phyloP scores from a whole-genome alignment of 331 rosid genomes.

The Rosa hybrid region DNA sequence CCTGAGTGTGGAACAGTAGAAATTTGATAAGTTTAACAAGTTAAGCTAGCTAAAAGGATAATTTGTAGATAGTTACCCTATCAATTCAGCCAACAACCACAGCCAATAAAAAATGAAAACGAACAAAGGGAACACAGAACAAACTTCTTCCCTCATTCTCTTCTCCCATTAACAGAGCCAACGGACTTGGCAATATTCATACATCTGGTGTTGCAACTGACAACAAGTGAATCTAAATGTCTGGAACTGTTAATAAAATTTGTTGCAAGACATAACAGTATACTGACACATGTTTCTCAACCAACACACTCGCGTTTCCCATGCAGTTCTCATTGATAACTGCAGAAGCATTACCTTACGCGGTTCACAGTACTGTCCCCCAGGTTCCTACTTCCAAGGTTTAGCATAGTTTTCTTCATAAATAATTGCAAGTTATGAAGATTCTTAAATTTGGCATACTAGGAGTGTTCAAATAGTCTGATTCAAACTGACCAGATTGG shows the following conservation, averaged over 20 bases:
- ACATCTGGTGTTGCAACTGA: background rate
- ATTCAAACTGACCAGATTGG: background rate
- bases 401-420: background rate
- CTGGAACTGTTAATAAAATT: background rate
- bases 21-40: background rate
- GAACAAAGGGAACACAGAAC: background rate
- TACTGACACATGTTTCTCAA: background rate
- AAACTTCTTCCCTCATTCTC: background rate
- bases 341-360: background rate
- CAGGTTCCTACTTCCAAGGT: background rate
- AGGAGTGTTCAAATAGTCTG: background rate
- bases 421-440: background rate
- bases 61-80: background rate
- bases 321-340: background rate
- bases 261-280: background rate
- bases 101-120: background rate
- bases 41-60: background rate
- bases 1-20: background rate
- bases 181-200: background rate
- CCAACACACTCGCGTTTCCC: background rate
- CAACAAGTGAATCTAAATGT: background rate
- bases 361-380: background rate
- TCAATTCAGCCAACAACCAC: background rate
- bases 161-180: background rate
- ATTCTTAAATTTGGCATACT: background rate